Conservation (phyloP, 2,329 filamentous ascomycete genomes). For the Colletotrichum cereale region DNA sequence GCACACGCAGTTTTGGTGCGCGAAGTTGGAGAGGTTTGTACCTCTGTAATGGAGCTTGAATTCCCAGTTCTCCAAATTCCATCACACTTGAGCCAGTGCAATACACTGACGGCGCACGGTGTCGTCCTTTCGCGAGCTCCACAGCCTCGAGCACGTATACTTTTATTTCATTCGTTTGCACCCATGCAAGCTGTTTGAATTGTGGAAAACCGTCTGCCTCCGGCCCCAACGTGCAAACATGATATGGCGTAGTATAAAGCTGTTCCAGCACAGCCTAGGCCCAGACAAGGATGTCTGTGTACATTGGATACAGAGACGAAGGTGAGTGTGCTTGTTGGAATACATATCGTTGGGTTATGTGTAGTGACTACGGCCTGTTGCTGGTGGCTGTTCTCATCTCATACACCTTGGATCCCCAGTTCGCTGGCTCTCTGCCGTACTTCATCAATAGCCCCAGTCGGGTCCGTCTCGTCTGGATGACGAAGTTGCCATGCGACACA, state of each 20-base stretch:
- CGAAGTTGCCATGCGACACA: slow-evolving; percentile 91
- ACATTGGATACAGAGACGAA: neutral
- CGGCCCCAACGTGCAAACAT: neutral
- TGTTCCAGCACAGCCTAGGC: neutral
- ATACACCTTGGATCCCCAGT: slow-evolving; percentile 57
- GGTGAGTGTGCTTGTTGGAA: too few relatives aligned
- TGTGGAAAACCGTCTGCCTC: neutral
- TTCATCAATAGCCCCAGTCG: slow-evolving; percentile 69
- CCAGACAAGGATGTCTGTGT: too few relatives aligned
- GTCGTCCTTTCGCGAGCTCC: neutral
- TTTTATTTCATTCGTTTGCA: neutral
- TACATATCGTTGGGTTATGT: too few relatives aligned
- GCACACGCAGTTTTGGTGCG: neutral
- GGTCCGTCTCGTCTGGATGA: slow-evolving; percentile 76
- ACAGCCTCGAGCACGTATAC: neutral
- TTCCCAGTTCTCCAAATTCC: neutral
- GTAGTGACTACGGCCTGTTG: neutral
- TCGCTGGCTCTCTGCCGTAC: slow-evolving; percentile 65
- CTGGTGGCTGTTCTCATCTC: neutral
- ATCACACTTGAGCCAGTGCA: neutral
- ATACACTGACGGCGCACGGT: neutral
- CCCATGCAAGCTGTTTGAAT: neutral
- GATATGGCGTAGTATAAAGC: neutral
- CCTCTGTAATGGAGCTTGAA: neutral
- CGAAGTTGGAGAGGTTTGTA: neutral